Conservation (phyloP, 2,329 filamentous ascomycete genomes). For the Aureobasidium sp. region DNA sequence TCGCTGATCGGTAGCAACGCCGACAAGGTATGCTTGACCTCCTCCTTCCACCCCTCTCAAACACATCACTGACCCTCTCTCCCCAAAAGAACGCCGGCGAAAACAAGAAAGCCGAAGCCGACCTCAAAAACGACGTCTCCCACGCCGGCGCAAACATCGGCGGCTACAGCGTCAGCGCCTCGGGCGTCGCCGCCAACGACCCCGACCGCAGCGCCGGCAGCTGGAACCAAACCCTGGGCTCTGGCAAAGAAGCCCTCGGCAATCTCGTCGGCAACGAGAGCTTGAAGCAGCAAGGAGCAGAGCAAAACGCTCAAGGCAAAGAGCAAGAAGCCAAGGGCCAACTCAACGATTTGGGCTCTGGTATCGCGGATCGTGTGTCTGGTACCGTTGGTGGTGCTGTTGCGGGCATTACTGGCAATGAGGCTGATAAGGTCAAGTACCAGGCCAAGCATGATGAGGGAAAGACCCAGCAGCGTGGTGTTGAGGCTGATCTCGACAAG, state of each 20-base stretch:
- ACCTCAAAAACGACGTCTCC: slow-evolving; percentile 62
- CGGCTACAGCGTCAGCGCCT: slow-evolving; percentile 58
- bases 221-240: slow-evolving; percentile 86
- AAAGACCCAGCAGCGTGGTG: slow-evolving; percentile 76
- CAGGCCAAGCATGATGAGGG: slow-evolving; percentile 67
- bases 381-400: slow-evolving; percentile 65
- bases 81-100: slow-evolving; percentile 46
- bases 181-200: slow-evolving; percentile 65
- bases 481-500: slow-evolving; percentile 73
- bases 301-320: slow-evolving; percentile 75
- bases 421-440: slow-evolving; percentile 54
- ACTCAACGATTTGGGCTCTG: slow-evolving; percentile 62
- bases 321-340: slow-evolving; percentile 77
- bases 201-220: slow-evolving; percentile 61
- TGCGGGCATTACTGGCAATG: slow-evolving; percentile 65
- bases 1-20: slow-evolving; percentile 62
- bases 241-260: slow-evolving; percentile 74
- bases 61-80: background rate
- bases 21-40: slow-evolving; percentile 47
- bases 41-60: background rate
- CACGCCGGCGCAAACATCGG: slow-evolving; percentile 69
- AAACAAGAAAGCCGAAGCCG: slow-evolving; percentile 55
- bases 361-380: slow-evolving; percentile 44
- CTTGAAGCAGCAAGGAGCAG: slow-evolving; percentile 63
- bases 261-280: slow-evolving; percentile 65